These are phyloP conservation scores for Cystobasidium onofrii DNA, from an alignment of 768 basidiomycete genomes.

Conservation along the genomic window DNA sequence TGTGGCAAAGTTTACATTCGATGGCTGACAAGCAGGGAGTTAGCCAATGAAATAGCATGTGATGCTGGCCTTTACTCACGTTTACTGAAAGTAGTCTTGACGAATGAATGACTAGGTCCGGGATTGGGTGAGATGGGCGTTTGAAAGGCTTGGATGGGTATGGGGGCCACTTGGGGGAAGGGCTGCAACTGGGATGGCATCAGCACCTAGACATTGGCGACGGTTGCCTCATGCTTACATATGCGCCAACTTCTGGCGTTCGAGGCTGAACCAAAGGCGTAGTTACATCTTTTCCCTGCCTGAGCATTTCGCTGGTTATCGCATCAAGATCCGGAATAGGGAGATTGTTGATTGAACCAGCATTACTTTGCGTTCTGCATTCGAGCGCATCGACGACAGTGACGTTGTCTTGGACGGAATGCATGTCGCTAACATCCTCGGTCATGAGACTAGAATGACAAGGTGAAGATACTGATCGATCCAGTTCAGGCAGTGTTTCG, in stretches of 20 bases:
- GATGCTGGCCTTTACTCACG: constrained; percentile 53
- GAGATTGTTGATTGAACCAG: background rate
- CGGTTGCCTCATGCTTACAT: background rate
- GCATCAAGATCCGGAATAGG: constrained; percentile 10
- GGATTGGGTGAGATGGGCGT: background rate
- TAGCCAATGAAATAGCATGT: background rate
- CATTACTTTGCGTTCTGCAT: background rate
- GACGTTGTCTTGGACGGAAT: background rate
- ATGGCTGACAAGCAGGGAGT: constrained; percentile 55
- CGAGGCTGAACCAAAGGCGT: background rate
- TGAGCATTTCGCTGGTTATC: constrained; percentile 23
- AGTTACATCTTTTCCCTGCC: background rate
- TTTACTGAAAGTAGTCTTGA: constrained; percentile 87
- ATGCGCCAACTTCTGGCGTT: background rate
- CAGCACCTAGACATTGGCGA: background rate
- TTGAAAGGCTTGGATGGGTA: background rate
- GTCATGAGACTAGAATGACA: constrained; percentile 4
- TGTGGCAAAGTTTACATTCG: constrained; percentile 72
- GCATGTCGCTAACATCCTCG: constrained; percentile 1
- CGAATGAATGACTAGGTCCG: constrained; percentile 61
- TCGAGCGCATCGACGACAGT: constrained; percentile 10
- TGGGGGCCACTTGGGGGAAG: background rate
- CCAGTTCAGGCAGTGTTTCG: constrained; percentile 16
- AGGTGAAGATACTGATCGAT: constrained; percentile 17
- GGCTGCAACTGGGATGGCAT: background rate